phyloP scores from a whole-genome alignment of 768 basidiomycete species.

The Myochromella boudieri region DNA sequence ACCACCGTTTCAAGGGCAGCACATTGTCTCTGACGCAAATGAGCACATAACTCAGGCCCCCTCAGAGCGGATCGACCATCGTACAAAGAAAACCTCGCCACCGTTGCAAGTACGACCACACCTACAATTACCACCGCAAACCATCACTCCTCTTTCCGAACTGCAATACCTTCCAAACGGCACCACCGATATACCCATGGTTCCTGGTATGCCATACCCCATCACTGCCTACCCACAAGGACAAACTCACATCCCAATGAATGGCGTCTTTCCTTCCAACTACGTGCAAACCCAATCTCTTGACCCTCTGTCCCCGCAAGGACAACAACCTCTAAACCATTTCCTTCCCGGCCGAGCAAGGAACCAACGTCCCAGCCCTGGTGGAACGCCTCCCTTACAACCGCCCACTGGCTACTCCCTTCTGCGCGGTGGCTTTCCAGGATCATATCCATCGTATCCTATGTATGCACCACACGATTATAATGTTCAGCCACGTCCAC shows the following conservation, averaged over 20 bases:
- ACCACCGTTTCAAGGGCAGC: too few species aligned
- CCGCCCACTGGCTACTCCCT: not conserved
- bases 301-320: not conserved
- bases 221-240: constrained; percentile 7
- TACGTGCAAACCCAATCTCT: not conserved
- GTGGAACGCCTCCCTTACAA: not conserved
- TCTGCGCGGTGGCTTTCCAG: too few species aligned
- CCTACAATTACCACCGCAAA: constrained; percentile 14
- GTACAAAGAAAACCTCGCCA: too few species aligned
- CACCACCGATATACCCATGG: not conserved
- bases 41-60: too few species aligned
- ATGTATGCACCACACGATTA: constrained; percentile 21
- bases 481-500: constrained; percentile 21
- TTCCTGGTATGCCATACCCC: constrained; percentile 9
- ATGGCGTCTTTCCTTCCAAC: not conserved
- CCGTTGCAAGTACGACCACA: constrained; percentile 12
- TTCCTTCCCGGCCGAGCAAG: too few species aligned
- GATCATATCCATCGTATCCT: not conserved
- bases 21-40: constrained; percentile 7
- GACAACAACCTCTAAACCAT: too few species aligned
- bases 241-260: not conserved
- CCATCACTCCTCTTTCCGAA: constrained; percentile 5
- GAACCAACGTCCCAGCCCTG: too few species aligned
- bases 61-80: too few species aligned
- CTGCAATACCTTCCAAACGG: not conserved